Evolutionary conservation across 2,329 filamentous ascomycete genomes (phyloP).

Genomic region (Magnaporthiopsis rhizophila): DNA sequence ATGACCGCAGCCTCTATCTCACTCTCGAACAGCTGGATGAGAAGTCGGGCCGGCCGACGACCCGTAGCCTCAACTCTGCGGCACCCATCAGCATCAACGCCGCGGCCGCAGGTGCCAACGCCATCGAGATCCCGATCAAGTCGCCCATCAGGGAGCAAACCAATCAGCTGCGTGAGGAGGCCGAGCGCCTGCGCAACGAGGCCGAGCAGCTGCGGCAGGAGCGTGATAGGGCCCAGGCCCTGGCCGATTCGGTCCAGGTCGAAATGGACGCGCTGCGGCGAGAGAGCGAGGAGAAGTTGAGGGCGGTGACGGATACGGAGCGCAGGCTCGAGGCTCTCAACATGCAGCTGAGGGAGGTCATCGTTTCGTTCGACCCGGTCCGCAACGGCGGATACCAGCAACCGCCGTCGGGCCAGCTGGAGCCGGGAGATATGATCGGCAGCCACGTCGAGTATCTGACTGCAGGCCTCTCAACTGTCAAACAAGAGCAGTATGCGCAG

Average conservation of each 20-base stretch:
- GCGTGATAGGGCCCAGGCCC: conserved; percentile 16
- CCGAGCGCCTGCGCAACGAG: conserved; percentile 21
- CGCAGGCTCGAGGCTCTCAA: conserved; percentile 61
- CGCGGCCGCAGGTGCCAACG: conserved; percentile 25
- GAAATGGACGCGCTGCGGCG: conserved; percentile 29
- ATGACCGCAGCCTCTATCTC: conserved; percentile 67
- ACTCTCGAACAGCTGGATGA: conserved; percentile 58
- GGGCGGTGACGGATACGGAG: conserved; percentile 54
- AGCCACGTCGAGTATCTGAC: conserved; percentile 65
- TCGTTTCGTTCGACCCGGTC: conserved; percentile 54
- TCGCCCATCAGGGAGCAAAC: conserved; percentile 48
- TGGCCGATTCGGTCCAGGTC: conserved; percentile 20
- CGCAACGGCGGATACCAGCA: conserved; percentile 37
- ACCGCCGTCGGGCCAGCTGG: conserved; percentile 31
- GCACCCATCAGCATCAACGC: not conserved
- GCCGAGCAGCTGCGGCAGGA: conserved; percentile 21
- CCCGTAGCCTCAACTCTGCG: not conserved
- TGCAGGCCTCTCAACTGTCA: conserved; percentile 53
- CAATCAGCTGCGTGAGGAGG: conserved; percentile 39
- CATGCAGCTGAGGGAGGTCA: conserved; percentile 55
- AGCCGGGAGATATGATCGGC: conserved; percentile 39
- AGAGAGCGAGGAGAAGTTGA: conserved; percentile 30
- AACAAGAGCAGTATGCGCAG: conserved; percentile 44
- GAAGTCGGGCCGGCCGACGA: conserved; percentile 18
- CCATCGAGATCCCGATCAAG: conserved; percentile 51